Conservation (phyloP, 78 protist species). For the Monocercomonoides exilis region DNA sequence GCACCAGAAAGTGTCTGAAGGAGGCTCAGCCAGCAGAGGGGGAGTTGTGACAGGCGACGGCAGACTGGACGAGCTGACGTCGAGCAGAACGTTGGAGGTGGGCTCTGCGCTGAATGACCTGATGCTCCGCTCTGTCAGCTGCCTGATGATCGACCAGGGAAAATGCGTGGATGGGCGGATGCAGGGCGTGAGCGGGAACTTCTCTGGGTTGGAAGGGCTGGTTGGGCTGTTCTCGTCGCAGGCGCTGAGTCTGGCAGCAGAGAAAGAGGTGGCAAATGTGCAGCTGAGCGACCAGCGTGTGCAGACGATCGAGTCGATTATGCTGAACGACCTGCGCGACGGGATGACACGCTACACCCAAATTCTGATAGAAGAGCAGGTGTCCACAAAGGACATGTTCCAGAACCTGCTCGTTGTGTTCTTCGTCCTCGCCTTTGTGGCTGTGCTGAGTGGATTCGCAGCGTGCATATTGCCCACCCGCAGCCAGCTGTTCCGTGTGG, state of each 20-base stretch:
- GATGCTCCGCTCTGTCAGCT: neutral
- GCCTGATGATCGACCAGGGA: neutral
- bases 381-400: no score
- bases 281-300: neutral
- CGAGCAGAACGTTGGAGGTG: neutral
- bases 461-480: neutral
- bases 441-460: neutral
- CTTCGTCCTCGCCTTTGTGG: neutral
- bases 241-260: neutral
- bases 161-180: neutral
- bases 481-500: neutral
- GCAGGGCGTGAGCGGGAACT: neutral
- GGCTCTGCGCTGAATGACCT: neutral
- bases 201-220: neutral
- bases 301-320: neutral
- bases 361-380: neutral
- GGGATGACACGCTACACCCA: neutral
- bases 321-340: neutral
- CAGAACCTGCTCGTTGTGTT: no score
- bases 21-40: neutral
- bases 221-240: neutral
- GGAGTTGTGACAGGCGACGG: neutral
- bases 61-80: neutral
- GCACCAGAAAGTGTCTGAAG: neutral
- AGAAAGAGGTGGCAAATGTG: neutral